A percentile compares a stretch with the other conserved stretches of the same genome.
phyloP scores from a whole-genome alignment of 495 filamentous ascomycete genomes.

The Aspergillus kassunensis region DNA sequence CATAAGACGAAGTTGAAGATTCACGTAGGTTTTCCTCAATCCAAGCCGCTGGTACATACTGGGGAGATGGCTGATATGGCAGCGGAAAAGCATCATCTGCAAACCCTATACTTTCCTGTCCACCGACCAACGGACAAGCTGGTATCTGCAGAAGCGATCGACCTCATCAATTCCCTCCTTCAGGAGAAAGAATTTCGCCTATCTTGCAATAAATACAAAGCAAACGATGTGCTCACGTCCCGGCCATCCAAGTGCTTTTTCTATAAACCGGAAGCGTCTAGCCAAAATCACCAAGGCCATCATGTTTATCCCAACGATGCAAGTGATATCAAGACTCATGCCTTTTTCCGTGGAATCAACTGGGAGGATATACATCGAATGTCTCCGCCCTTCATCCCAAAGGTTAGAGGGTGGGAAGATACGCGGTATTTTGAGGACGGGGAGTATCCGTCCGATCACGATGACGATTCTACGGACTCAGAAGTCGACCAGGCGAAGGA shows the following conservation, averaged over 20 bases:
- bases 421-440: slow-evolving; percentile 89
- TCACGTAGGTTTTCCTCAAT: slow-evolving; percentile 48
- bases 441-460: slow-evolving; percentile 55
- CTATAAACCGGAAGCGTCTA: slow-evolving; percentile 30
- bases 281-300: slow-evolving; percentile 36
- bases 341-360: slow-evolving; percentile 63
- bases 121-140: slow-evolving; percentile 42
- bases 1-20: slow-evolving; percentile 78
- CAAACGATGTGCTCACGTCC: slow-evolving; percentile 51
- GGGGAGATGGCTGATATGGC: slow-evolving; percentile 9
- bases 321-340: slow-evolving; percentile 72
- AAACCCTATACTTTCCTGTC: slow-evolving; percentile 59
- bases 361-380: slow-evolving; percentile 67
- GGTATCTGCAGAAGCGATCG: slow-evolving; percentile 61
- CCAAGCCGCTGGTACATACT: background rate
- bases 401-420: slow-evolving; percentile 66
- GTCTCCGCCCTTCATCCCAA: slow-evolving; percentile 72
- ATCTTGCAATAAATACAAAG: slow-evolving; percentile 64
- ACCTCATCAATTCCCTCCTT: slow-evolving; percentile 72
- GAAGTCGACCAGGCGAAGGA: slow-evolving; percentile 17
- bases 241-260: slow-evolving; percentile 31
- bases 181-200: slow-evolving; percentile 73
- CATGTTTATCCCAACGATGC: slow-evolving; percentile 78
- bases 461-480: slow-evolving; percentile 31
- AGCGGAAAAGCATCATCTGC: slow-evolving; percentile 42